Evolutionary conservation across 2,329 filamentous ascomycete species (phyloP).

Genomic region (Stemphylium beticola): DNA sequence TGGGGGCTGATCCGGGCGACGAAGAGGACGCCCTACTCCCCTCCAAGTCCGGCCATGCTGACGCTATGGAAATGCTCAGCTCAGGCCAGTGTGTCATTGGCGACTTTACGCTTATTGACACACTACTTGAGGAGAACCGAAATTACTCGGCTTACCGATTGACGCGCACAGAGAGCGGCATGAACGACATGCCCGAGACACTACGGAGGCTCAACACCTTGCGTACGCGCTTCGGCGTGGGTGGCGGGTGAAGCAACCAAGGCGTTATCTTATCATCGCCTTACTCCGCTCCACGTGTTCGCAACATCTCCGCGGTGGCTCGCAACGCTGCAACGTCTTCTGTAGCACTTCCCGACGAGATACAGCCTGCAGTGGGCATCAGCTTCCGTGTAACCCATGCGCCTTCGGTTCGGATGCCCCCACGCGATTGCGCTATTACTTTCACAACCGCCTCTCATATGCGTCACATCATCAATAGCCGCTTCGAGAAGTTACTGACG

Average conservation of each 20-base stretch:
- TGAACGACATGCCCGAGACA: slow-evolving; percentile 40
- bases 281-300: slow-evolving; percentile 6
- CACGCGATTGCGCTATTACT: slow-evolving; percentile 8
- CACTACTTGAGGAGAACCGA: slow-evolving; percentile 51
- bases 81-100: slow-evolving; percentile 56
- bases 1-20: slow-evolving; percentile 52
- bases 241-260: slow-evolving; percentile 35
- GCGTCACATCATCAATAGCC: not conserved
- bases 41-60: slow-evolving; percentile 30
- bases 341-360: slow-evolving; percentile 7
- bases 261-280: slow-evolving; percentile 11
- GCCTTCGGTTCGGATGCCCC: slow-evolving; percentile 12
- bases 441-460: not conserved
- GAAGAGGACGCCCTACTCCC: slow-evolving; percentile 38
- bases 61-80: slow-evolving; percentile 53
- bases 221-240: slow-evolving; percentile 43
- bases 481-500: not conserved
- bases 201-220: slow-evolving; percentile 43
- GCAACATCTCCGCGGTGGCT: slow-evolving; percentile 8
- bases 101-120: slow-evolving; percentile 51
- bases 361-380: slow-evolving; percentile 5
- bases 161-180: slow-evolving; percentile 34
- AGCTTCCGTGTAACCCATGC: slow-evolving; percentile 1
- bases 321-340: slow-evolving; percentile 1
- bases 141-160: slow-evolving; percentile 45